Evolutionary conservation across 2,329 filamentous ascomycete genomes (phyloP).

Genomic region (Apiospora hydei): DNA sequence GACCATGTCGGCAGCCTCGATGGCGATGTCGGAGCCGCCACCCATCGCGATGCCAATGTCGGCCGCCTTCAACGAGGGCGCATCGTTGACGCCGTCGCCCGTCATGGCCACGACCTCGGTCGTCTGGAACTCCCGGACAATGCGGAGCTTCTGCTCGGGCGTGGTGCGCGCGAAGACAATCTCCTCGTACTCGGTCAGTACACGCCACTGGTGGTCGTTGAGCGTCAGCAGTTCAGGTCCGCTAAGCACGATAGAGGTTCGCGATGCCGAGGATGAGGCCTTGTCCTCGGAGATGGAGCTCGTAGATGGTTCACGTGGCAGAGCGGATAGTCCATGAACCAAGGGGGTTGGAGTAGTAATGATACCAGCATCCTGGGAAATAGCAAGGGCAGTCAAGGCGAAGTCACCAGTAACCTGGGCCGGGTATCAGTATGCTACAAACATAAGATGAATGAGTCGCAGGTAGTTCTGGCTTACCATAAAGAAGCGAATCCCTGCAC

Average conservation of each 20-base stretch:
- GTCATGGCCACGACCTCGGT: slow-evolving; percentile 80
- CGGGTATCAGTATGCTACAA: slow-evolving; percentile 15
- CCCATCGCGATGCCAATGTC: slow-evolving; percentile 86
- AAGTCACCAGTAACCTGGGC: slow-evolving; percentile 75
- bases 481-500: slow-evolving; percentile 77
- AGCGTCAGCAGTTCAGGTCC: slow-evolving; percentile 71
- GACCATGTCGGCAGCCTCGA: slow-evolving; percentile 83
- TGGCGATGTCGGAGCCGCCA: slow-evolving; percentile 81
- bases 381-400: slow-evolving; percentile 75
- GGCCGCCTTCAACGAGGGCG: slow-evolving; percentile 79
- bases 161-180: slow-evolving; percentile 81
- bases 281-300: slow-evolving; percentile 50
- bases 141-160: slow-evolving; percentile 80
- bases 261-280: slow-evolving; percentile 43
- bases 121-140: slow-evolving; percentile 76
- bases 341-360: slow-evolving; percentile 59
- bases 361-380: slow-evolving; percentile 76
- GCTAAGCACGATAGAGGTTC: slow-evolving; percentile 63
- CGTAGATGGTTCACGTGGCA: slow-evolving; percentile 47
- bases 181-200: slow-evolving; percentile 70
- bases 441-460: neutral
- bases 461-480: slow-evolving; percentile 60
- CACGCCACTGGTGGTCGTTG: slow-evolving; percentile 73
- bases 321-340: neutral
- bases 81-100: slow-evolving; percentile 87